Percentiles rank a stretch among this genome's conserved stretches.
Conservation (phyloP, 345 rosid genomes). For the Hirschfeldia incana region DNA sequence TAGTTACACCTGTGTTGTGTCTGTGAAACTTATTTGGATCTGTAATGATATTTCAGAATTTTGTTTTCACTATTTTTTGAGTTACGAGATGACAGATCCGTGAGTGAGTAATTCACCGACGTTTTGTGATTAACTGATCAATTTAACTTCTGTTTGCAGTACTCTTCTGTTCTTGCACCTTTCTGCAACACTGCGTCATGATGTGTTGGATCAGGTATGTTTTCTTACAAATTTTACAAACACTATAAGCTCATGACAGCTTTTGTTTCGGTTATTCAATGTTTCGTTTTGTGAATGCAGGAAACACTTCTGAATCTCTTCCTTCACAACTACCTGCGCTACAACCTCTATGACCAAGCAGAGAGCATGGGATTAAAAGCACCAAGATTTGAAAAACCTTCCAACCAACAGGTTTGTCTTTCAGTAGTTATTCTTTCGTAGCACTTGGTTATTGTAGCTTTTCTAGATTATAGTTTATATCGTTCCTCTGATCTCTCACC, state of each 20-base stretch:
- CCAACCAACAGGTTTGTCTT: slow-evolving; percentile 55
- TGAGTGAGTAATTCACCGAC: too few relatives aligned
- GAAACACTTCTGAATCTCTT: slow-evolving; percentile 52
- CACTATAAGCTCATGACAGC: neutral
- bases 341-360: slow-evolving; percentile 70
- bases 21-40: too few relatives aligned
- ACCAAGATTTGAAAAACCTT: slow-evolving; percentile 81
- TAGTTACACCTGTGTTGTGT: too few relatives aligned
- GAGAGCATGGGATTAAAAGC: slow-evolving; percentile 48
- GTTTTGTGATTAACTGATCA: too few relatives aligned
- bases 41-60: slow-evolving; percentile 45
- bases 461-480: neutral
- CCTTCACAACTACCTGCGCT: slow-evolving; percentile 76
- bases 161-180: slow-evolving; percentile 59
- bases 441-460: neutral
- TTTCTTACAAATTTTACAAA: neutral
- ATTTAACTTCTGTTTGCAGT: slow-evolving; percentile 34
- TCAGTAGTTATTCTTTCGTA: neutral
- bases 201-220: slow-evolving; percentile 79
- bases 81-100: slow-evolving; percentile 51
- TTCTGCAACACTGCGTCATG: slow-evolving; percentile 77
- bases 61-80: slow-evolving; percentile 70
- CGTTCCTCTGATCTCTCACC: too few relatives aligned
- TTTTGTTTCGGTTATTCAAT: neutral
- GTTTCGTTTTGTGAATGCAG: slow-evolving; percentile 14